Base-by-base conservation (phyloP, 495 filamentous ascomycete genomes). In the Penicillium atrosanguineum region DNA sequence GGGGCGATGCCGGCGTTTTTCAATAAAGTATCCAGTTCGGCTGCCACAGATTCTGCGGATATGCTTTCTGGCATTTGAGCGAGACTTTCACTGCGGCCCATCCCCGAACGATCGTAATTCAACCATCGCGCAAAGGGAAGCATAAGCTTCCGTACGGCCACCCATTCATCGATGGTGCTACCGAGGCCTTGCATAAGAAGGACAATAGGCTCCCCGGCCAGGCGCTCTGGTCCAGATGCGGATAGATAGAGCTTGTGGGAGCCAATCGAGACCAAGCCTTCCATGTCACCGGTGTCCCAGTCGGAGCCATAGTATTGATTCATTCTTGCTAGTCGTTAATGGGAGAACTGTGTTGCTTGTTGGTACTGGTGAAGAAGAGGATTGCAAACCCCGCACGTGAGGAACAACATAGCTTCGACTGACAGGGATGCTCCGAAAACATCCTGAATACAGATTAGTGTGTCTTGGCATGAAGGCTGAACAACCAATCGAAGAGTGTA, bases 161-260 rank as follows among this genome's bases (percentile, higher is more conserved):
- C 60, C 69, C 69, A 72, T 9, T 64, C 41, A 44, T 64, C 65
- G 44, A 61, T 60, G 26, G 69, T 66, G 52, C 62, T 68, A 50
- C 69, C 68, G 12, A 68, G 51, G 51, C 70, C 70, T 36, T 69
- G 65, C 55, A 73, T 72, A 55, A 69, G 64, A 46, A 73, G 64
- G 26, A 72, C 47, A 16, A 73, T 55, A 25, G 61, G 61, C 44
- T 55, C n/a, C 20, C 50, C 54, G 21, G 61, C 51, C 46, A 42
- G 40, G 47, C 61, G 61, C 44, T 41, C 44, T 4, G 59, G 61
- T 36, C 61, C 61, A 19, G 55, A 59, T 39, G 52, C 53, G 37
- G 61, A 64, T 19, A 62, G 43, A 41, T 55, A 62, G 16, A 64
- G 61, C 25, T 44, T 62, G 45, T 64, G 61, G 45, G 58, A 58